phyloP scores from a whole-genome alignment of 1,139 yeast species.

The Groenewaldozyma sp. region DNA sequence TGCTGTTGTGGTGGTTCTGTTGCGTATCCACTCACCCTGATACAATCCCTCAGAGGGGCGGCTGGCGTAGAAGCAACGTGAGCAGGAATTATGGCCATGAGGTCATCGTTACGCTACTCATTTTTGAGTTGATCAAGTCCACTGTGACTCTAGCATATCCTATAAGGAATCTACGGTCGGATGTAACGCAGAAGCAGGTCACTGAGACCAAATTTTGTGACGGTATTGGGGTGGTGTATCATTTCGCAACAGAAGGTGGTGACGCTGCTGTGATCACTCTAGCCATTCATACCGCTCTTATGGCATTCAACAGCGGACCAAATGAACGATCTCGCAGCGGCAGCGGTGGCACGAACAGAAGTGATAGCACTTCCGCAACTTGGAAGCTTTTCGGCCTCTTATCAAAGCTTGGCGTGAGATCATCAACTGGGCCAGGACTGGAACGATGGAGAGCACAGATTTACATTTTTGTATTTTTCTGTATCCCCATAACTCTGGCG shows the following conservation, averaged over 20 bases:
- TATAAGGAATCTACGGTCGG: slow-evolving; percentile 39
- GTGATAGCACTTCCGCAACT: neutral
- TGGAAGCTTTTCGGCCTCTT: neutral
- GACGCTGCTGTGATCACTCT: slow-evolving; percentile 71
- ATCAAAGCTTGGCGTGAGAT: neutral
- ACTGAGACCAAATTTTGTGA: slow-evolving; percentile 39
- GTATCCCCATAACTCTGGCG: slow-evolving; percentile 60
- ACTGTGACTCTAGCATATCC: slow-evolving; percentile 59
- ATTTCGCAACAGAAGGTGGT: slow-evolving; percentile 36
- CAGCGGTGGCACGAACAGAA: neutral
- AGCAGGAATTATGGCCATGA: slow-evolving; percentile 70
- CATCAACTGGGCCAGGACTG: slow-evolving; percentile 19
- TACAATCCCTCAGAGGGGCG: neutral
- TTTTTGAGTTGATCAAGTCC: slow-evolving; percentile 67
- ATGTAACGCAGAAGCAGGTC: slow-evolving; percentile 37
- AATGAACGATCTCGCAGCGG: neutral
- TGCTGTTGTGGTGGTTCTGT: slow-evolving; percentile 41
- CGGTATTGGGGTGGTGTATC: slow-evolving; percentile 69
- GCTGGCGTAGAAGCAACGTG: slow-evolving; percentile 38
- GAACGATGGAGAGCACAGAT: slow-evolving; percentile 46
- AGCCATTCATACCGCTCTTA: slow-evolving; percentile 65
- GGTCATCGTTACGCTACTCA: slow-evolving; percentile 53
- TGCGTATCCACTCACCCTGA: neutral
- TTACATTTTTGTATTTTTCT: slow-evolving; percentile 42
- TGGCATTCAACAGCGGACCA: slow-evolving; percentile 13